Base-by-base conservation (phyloP, 1,284 basidiomycete species). In the Boletellus sp. region DNA sequence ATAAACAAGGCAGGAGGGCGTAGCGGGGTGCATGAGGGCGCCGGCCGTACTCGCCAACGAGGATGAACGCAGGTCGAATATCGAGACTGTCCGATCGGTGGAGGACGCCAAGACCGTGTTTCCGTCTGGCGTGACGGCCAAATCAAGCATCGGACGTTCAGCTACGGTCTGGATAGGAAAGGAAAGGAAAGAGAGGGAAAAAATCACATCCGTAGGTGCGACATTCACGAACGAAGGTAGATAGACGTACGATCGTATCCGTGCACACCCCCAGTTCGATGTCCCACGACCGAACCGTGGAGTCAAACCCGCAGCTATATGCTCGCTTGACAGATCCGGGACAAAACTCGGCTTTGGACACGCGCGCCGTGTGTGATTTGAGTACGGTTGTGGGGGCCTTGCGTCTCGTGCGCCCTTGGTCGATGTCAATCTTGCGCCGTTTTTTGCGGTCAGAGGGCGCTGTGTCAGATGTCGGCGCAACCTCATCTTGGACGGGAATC, bases 251-350 rank as follows among this genome's bases (percentile, higher is more conserved):
- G 72, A 87, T 79, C 0, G 86, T 88, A 45, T 77, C 66, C 0
- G 75, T 70, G 52, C 84, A 89, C 2, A 87, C 66, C 3, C 81
- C 84, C 39, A 72, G 74, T 55, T 86, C 84, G 2, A 80, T 70
- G 61, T 89, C 84, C 87, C 87, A 91, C 9, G 70, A 65, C 16
- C 85, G 70, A 8, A 91, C 74, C 0, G 87, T 87, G 32, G 84
- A 87, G 62, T 91, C 88, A 51, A 87, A 84, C 0, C 84, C 82
- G 60, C 80, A 84, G 53, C 85, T 89, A 36, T 78, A 78, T 3
- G 80, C 86, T n/a, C 45, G 52, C 16, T 56, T 63, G 14, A 55
- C 61, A 8, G 56, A 66, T 21, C 49, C 41, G 0, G 57, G 48
- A 3, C 55, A 53, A 51, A 87, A 89, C 0, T 76, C 53, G 1